A percentile compares a stretch with the other conserved stretches of the same genome.
phyloP scores from a whole-genome alignment of 2,329 filamentous ascomycete genomes.

The Pestalotiopsis sp. region DNA sequence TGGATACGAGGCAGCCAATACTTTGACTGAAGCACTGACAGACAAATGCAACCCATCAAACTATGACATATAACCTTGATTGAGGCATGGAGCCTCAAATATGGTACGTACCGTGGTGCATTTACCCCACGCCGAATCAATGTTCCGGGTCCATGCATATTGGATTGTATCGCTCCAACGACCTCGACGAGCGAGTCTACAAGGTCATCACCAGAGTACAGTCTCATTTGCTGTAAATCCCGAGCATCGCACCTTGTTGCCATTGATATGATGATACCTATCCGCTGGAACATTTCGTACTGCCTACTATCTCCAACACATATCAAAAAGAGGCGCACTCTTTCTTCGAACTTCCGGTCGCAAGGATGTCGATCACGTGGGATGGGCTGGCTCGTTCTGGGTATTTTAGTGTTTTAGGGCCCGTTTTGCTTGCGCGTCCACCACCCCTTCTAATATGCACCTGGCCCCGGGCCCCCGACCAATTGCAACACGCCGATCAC shows the following conservation, averaged over 20 bases:
- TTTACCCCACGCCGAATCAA: not conserved
- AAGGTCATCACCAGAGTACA: not conserved
- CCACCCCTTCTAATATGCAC: constrained; percentile 24
- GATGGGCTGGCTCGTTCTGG: not conserved
- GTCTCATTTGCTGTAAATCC: not conserved
- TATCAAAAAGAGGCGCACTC: not conserved
- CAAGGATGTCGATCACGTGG: constrained; percentile 11
- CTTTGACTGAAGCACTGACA: too few relatives aligned
- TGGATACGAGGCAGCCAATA: not conserved
- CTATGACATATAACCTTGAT: not conserved
- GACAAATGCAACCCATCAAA: too few relatives aligned
- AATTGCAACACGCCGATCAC: constrained; percentile 20
- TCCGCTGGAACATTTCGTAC: not conserved
- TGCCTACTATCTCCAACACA: not conserved
- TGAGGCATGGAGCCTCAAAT: not conserved
- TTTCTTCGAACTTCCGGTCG: not conserved
- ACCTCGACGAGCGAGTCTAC: not conserved
- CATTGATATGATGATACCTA: too few relatives aligned
- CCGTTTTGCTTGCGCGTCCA: constrained; percentile 32
- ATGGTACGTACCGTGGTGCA: not conserved
- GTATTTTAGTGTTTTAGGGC: constrained; percentile 14
- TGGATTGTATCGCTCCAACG: not conserved
- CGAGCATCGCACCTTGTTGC: too few relatives aligned
- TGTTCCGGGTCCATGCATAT: not conserved
- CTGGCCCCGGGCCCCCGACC: constrained; percentile 24